Conservation (phyloP, 2,329 filamentous ascomycete genomes). For the Bipolaris oryzae region DNA sequence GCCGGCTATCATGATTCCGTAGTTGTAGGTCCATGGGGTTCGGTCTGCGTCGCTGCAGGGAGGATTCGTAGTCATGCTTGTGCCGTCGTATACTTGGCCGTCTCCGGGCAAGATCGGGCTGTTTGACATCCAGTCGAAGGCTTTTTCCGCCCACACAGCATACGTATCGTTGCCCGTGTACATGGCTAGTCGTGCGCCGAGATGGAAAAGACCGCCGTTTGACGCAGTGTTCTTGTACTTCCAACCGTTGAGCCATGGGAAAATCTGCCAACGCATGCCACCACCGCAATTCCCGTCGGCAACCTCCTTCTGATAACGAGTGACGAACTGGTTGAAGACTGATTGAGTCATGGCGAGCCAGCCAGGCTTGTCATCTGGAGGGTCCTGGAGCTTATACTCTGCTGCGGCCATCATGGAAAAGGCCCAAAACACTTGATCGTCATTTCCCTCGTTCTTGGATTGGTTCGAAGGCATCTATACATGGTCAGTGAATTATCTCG, state of each 20-base stretch:
- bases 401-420: constrained; percentile 63
- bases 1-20: constrained; percentile 45
- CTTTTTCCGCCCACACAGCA: constrained; percentile 43
- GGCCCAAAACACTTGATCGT: constrained; percentile 65
- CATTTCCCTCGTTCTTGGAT: constrained; percentile 57
- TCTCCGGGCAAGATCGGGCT: constrained; percentile 34
- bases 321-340: constrained; percentile 47
- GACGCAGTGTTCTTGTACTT: constrained; percentile 49
- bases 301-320: constrained; percentile 40
- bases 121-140: constrained; percentile 44
- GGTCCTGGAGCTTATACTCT: constrained; percentile 56
- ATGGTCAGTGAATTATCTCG: too few species aligned
- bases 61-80: constrained; percentile 23
- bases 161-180: constrained; percentile 48
- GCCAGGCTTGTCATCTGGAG: constrained; percentile 47
- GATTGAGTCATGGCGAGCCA: constrained; percentile 54
- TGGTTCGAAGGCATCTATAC: constrained; percentile 43
- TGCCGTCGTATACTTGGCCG: constrained; percentile 40
- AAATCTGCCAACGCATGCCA: constrained; percentile 49
- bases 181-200: constrained; percentile 46
- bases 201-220: constrained; percentile 49
- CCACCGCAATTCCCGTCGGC: constrained; percentile 37
- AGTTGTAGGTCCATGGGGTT: constrained; percentile 48
- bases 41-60: constrained; percentile 38
- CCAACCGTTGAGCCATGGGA: constrained; percentile 43